Conservation (phyloP, 805 yeast species). For the Kodamaea lidongshanica region DNA sequence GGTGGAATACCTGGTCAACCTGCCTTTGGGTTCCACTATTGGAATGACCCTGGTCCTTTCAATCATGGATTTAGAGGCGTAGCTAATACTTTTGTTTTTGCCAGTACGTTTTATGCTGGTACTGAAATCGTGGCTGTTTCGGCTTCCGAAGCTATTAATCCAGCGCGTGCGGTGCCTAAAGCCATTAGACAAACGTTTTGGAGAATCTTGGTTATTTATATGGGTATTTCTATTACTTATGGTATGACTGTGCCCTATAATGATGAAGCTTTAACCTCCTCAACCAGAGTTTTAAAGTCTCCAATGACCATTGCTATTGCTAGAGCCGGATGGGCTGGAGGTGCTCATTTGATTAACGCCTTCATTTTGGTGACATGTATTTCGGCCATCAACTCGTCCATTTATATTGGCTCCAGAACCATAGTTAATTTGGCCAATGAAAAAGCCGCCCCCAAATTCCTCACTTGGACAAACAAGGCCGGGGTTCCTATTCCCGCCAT, state of each 20-base stretch:
- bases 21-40: conserved; percentile 38
- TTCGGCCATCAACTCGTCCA: conserved; percentile 64
- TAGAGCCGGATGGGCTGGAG: conserved; percentile 38
- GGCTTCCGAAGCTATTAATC: conserved; percentile 59
- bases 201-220: conserved; percentile 48
- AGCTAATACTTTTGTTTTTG: conserved; percentile 52
- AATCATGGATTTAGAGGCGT: conserved; percentile 47
- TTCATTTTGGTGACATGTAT: conserved; percentile 58
- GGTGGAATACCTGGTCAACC: conserved; percentile 39
- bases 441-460: conserved; percentile 52
- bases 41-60: conserved; percentile 41
- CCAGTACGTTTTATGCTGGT: conserved; percentile 56
- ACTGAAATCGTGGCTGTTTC: conserved; percentile 53
- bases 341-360: conserved; percentile 52
- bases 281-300: conserved; percentile 37
- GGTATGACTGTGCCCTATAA: conserved; percentile 57
- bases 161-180: conserved; percentile 49
- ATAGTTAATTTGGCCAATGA: conserved; percentile 58
- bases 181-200: conserved; percentile 53
- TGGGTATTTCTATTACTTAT: conserved; percentile 49
- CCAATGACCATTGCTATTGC: conserved; percentile 36
- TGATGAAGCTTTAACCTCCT: conserved; percentile 38
- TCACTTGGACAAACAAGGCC: conserved; percentile 44
- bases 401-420: conserved; percentile 64
- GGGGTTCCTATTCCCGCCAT: conserved; percentile 66